phyloP scores from a whole-genome alignment of 1,284 basidiomycete genomes.

The Ganoderma leucocontextum region DNA sequence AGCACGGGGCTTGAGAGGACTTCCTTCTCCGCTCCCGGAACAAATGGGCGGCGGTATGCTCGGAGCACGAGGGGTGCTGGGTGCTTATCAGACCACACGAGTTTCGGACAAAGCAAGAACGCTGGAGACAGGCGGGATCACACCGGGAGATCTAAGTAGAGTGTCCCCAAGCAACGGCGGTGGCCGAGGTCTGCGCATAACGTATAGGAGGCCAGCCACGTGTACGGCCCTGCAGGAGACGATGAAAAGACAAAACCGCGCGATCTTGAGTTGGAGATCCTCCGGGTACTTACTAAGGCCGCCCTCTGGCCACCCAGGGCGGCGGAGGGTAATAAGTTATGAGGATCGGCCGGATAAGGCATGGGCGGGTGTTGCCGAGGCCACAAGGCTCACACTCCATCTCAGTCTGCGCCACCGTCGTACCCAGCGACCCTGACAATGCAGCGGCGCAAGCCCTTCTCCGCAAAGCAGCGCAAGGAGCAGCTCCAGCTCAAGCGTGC shows the following conservation, averaged over 20 bases:
- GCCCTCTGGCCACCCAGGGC: background rate
- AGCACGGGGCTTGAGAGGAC: constrained; percentile 2
- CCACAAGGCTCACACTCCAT: constrained; percentile 4
- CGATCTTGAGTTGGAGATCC: background rate
- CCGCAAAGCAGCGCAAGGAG: constrained; percentile 75
- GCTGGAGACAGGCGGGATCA: constrained; percentile 4
- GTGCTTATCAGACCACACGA: constrained; percentile 6
- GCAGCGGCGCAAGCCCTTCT: constrained; percentile 66
- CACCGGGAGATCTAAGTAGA: constrained; percentile 1
- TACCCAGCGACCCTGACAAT: constrained; percentile 42
- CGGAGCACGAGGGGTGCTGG: background rate
- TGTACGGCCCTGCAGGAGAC: constrained; percentile 2
- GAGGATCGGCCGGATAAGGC: background rate
- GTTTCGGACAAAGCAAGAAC: constrained; percentile 6
- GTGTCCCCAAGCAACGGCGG: background rate
- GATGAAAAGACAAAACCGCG: constrained; percentile 4
- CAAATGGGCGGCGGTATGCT: constrained; percentile 2
- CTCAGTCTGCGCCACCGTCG: background rate
- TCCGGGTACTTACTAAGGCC: background rate
- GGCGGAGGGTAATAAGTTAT: background rate
- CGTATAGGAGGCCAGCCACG: constrained; percentile 1
- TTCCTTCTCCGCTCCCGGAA: constrained; percentile 1
- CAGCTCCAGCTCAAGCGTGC: constrained; percentile 82
- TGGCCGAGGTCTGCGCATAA: background rate
- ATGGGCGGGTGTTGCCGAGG: background rate